Evolutionary conservation across 2,329 filamentous ascomycete genomes (phyloP).

Genomic region (Ophiostoma sp.): DNA sequence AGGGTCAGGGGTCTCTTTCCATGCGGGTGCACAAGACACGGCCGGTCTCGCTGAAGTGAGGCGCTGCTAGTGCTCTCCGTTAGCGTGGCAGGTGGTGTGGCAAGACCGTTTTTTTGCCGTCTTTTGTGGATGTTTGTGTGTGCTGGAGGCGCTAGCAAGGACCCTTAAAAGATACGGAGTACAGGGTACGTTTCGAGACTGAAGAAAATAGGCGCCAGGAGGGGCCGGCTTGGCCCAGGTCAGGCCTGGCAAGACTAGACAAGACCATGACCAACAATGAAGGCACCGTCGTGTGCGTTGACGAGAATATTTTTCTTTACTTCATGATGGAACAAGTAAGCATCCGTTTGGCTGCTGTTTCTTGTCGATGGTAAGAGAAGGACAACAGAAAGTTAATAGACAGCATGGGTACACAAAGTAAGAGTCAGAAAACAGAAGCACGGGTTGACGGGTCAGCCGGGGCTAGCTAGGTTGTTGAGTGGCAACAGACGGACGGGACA

Average conservation of each 20-base stretch:
- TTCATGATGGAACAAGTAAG: background rate
- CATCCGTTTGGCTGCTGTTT: background rate
- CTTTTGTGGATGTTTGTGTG: background rate
- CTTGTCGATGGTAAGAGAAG: background rate
- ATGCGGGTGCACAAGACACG: background rate
- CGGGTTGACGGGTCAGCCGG: background rate
- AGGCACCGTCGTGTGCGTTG: background rate
- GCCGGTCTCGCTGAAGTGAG: conserved; percentile 6
- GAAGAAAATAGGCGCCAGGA: conserved; percentile 3
- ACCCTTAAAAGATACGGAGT: background rate
- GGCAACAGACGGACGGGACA: background rate
- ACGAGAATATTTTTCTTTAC: background rate
- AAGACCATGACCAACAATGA: background rate
- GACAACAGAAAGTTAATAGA: background rate
- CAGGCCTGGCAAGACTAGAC: background rate
- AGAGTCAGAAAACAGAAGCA: background rate
- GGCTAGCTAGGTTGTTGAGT: background rate
- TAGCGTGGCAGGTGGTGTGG: conserved; percentile 12
- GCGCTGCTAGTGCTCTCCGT: conserved; percentile 8
- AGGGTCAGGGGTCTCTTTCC: background rate
- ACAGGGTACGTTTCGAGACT: conserved; percentile 7
- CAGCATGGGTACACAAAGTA: background rate
- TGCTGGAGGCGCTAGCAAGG: background rate
- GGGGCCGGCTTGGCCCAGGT: background rate
- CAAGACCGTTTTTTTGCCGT: background rate